Base-by-base conservation (phyloP, 2,329 filamentous ascomycete species). In the Cercospora nicotianae region DNA sequence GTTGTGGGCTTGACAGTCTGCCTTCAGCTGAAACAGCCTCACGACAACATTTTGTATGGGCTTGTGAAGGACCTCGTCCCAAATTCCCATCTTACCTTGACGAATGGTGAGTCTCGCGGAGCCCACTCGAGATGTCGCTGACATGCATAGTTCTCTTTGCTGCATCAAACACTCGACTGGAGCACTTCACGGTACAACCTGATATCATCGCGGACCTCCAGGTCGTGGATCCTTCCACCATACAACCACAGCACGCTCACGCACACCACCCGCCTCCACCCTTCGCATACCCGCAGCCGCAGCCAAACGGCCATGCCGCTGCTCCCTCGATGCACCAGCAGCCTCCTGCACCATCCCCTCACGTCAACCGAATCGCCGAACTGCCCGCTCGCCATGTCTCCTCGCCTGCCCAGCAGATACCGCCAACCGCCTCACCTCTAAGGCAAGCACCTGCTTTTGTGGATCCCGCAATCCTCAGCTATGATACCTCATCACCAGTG, bases 401-500 rank as follows among this genome's bases (percentile, higher is more conserved):
- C 12, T 51, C 68, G 53, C 67, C 68, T 36, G 58, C 72, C 42
- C 67, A 67, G 76, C 66, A 72, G 77, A 23, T 62, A 30, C 69
- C 70, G 28, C 65, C 70, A 63, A 63, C 62, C 18, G 64, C 66
- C 62, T 58, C 67, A 78, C 81, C 70, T 73, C 81, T 75, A 33
- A 68, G 73, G n/a, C 75, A 74, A 36, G 76, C 82, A 23, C 60
- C 75, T 31, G 74, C 83, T 0, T 93, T 95, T 75, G 85, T 90
- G n/a, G 92, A 96, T 74, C 92, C 92, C 10, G 92, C 92, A 3
- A 96, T 96, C 65, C 77, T 96, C 57, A 93, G 91, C 76, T 86
- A 92, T 77, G 79, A 79, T 20, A 83, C 74, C 18, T 39, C 70
- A 68, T 79, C 74, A 61, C 77, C 75, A 58, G 73, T 66, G 16